These are phyloP conservation scores for Geosmithia morbida DNA, from an alignment of 2,329 filamentous ascomycete species.

Conservation along the genomic window DNA sequence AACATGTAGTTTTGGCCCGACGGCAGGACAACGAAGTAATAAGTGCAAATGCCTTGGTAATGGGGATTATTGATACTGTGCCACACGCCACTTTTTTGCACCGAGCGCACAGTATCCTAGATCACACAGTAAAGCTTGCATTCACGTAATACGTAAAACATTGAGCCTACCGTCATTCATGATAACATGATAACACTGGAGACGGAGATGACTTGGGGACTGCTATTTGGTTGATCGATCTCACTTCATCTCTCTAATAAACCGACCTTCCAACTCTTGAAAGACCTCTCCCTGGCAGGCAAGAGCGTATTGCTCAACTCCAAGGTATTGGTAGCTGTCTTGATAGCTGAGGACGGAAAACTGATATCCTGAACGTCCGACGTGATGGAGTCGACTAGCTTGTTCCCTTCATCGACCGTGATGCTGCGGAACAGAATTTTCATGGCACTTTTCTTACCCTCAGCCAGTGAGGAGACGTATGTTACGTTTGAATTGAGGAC, in stretches of 20 bases:
- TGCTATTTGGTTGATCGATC: not conserved
- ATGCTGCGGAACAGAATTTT: slow-evolving; percentile 39
- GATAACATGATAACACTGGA: not conserved
- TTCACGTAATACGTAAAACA: no score
- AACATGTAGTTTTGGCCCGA: no score
- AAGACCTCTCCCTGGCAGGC: slow-evolving; percentile 38
- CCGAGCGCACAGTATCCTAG: no score
- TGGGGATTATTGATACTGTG: no score
- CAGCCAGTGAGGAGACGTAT: slow-evolving; percentile 27
- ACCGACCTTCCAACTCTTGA: slow-evolving; percentile 55
- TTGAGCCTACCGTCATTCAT: no score
- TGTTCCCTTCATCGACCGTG: slow-evolving; percentile 25
- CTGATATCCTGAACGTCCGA: slow-evolving; percentile 45
- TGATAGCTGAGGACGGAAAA: slow-evolving; percentile 35
- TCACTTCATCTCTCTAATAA: slow-evolving; percentile 32
- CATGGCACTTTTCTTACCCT: slow-evolving; percentile 22
- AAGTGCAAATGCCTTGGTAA: no score
- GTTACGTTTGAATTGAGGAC: slow-evolving; percentile 39
- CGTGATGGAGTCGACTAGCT: slow-evolving; percentile 32
- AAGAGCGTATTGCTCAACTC: slow-evolving; percentile 33
- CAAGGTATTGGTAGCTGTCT: slow-evolving; percentile 27
- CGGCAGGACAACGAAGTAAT: no score
- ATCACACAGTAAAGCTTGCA: no score
- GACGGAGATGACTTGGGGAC: not conserved
- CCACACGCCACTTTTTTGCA: no score